phyloP scores from a whole-genome alignment of 306 rosid genomes.

The Crataegus laevigata region DNA sequence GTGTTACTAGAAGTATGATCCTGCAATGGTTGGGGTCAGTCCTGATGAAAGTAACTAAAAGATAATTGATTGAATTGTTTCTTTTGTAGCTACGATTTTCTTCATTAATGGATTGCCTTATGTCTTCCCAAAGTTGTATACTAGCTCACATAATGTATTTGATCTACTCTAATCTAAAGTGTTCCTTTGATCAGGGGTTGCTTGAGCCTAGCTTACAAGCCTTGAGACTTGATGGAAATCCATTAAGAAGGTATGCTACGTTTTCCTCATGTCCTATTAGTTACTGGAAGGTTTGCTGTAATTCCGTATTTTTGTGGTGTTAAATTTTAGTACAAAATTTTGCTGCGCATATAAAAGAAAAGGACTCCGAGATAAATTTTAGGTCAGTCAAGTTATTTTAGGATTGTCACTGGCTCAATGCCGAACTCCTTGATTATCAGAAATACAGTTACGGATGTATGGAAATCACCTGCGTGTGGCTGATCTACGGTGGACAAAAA shows the following conservation, averaged over 20 bases:
- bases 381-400: not conserved
- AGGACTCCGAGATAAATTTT: not conserved
- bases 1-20: not conserved
- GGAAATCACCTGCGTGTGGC: not conserved
- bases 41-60: not conserved
- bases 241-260: slow-evolving; percentile 69
- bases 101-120: not conserved
- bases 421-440: not conserved
- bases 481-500: not conserved
- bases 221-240: slow-evolving; percentile 85
- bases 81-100: not conserved
- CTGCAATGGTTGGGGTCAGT: not conserved
- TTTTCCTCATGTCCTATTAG: not conserved
- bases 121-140: not conserved
- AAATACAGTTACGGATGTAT: not conserved
- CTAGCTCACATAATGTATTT: not conserved
- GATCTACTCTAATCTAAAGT: not conserved
- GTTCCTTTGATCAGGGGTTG: slow-evolving; percentile 55
- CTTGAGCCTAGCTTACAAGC: slow-evolving; percentile 76
- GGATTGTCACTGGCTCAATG: not conserved
- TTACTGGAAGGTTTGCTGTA: not conserved
- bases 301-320: not conserved
- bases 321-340: not conserved
- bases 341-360: not conserved
- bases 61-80: not conserved